Percentiles rank a stretch among this genome's conserved stretches.
These are phyloP conservation scores for Leccinellum luteum DNA, from an alignment of 768 basidiomycete species.

Conservation along the genomic window DNA sequence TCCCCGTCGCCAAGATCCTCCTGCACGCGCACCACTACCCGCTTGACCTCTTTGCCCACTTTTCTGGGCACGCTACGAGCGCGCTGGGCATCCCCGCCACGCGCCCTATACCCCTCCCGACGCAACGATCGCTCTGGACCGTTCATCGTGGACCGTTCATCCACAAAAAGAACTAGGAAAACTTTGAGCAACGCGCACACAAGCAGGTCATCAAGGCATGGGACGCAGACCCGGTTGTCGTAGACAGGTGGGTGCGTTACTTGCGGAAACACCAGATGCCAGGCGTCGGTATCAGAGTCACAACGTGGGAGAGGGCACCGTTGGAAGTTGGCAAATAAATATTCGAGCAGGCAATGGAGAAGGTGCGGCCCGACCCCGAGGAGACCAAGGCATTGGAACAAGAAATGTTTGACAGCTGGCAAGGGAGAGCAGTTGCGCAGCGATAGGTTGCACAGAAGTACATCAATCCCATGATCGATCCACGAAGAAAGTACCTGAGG, in stretches of 20 bases:
- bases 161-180: conserved; percentile 94
- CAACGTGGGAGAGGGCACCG: conserved; percentile 70
- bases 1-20: conserved; percentile 81
- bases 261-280: conserved; percentile 70
- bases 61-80: conserved; percentile 80
- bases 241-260: conserved; percentile 81
- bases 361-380: conserved; percentile 31
- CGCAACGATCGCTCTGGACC: conserved; percentile 77
- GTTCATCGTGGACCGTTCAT: conserved; percentile 83
- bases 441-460: too few relatives aligned
- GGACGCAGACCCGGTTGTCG: conserved; percentile 80
- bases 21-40: conserved; percentile 73
- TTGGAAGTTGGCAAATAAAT: conserved; percentile 47
- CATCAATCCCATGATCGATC: too few relatives aligned
- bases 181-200: conserved; percentile 84
- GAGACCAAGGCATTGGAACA: conserved; percentile 37
- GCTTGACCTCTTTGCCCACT: conserved; percentile 80
- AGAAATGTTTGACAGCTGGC: conserved; percentile 18
- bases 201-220: conserved; percentile 87
- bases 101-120: conserved; percentile 63
- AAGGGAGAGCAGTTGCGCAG: conserved; percentile 1
- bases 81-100: conserved; percentile 81
- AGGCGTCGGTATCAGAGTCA: conserved; percentile 85
- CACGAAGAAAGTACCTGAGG: too few relatives aligned
- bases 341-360: conserved; percentile 34